Base-by-base conservation (phyloP, 2,329 filamentous ascomycete species). In the Sporothrix inflata region DNA sequence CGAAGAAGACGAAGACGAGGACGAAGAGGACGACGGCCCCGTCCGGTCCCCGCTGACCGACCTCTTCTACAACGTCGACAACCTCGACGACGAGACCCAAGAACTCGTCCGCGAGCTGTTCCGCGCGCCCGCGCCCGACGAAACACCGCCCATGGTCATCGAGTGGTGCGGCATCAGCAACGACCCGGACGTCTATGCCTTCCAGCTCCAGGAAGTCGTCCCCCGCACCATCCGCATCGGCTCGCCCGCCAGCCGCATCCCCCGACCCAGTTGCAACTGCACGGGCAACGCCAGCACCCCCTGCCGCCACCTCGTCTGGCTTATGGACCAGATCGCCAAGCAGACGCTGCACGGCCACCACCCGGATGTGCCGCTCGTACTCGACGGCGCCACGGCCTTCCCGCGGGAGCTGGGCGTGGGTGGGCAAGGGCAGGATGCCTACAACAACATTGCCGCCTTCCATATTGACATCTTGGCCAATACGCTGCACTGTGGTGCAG, bases 201-300 rank as follows among this genome's bases (percentile, higher is more conserved):
- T 89, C 73, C 83, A 88, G 75, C 83, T 89, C 80, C 85, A 85
- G 4, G 87, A 89, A 77, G 79, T 85, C 2, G 84, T 86, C 34
- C 85, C 85, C 16, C 83, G 84, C 12, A 85, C 85, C 21, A 81
- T 89, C 55, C 83, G 86, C 53, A 85, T 87, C 40, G 83, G 84
- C 1, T 79, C 81, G 1, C 77, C 81, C 0, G 78, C 78, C 40
- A 83, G 83, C 73, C 81, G 77, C 45, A 82, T 80, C 65, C 79
- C 84, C 1, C 77, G 76, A 0, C 82, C 87, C 4, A 81, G 78
- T 21, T 89, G 87, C 78, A 85, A 83, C 38, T 88, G 86, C 73
- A 76, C 71, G 1, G 72, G 60, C 27, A 34, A 47, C 5, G 72
- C 74, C 73, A 70, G 75, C 77, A 74, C 77, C 47, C 84, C 84